These are phyloP conservation scores for Apiotrichum mycotoxinovorans DNA, from an alignment of 1,284 basidiomycete species.

Conservation along the genomic window DNA sequence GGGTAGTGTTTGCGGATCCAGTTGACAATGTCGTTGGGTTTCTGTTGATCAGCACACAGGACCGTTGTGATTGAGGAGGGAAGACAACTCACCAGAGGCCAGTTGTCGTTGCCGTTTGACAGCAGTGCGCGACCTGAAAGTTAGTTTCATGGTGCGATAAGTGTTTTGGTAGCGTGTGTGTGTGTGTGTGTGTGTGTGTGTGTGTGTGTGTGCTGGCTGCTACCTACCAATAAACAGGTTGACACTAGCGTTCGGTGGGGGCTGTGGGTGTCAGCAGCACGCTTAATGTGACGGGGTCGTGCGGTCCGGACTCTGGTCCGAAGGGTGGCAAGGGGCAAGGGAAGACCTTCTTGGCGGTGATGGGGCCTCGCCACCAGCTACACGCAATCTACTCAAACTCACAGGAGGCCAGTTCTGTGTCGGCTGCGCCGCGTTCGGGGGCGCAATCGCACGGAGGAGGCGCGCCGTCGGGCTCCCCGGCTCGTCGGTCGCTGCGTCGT, in stretches of 20 bases:
- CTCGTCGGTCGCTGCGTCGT: constrained; percentile 26
- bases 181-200: not conserved
- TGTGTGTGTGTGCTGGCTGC: not conserved
- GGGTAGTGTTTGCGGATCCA: constrained; percentile 49
- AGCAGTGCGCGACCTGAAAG: constrained; percentile 40
- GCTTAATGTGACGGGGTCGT: not conserved
- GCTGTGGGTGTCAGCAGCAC: constrained; percentile 25
- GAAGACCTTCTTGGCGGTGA: no score
- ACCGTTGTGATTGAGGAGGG: not conserved
- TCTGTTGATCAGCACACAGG: constrained; percentile 23
- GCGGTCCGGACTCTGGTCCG: not conserved
- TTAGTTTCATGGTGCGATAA: not conserved
- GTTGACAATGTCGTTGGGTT: constrained; percentile 50
- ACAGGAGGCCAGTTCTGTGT: constrained; percentile 42
- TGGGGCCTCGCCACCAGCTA: not conserved
- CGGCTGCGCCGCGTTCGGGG: constrained; percentile 40
- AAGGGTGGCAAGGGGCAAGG: not conserved
- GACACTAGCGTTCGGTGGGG: constrained; percentile 47
- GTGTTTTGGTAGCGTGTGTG: not conserved
- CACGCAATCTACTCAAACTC: constrained; percentile 17
- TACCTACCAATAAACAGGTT: constrained; percentile 46
- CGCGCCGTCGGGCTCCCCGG: constrained; percentile 45
- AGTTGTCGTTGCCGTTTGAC: constrained; percentile 48
- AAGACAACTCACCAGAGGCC: constrained; percentile 39
- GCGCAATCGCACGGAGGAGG: constrained; percentile 42